These are phyloP conservation scores for Lactifluus piperatus DNA, from an alignment of 768 basidiomycete species.

Conservation along the genomic window DNA sequence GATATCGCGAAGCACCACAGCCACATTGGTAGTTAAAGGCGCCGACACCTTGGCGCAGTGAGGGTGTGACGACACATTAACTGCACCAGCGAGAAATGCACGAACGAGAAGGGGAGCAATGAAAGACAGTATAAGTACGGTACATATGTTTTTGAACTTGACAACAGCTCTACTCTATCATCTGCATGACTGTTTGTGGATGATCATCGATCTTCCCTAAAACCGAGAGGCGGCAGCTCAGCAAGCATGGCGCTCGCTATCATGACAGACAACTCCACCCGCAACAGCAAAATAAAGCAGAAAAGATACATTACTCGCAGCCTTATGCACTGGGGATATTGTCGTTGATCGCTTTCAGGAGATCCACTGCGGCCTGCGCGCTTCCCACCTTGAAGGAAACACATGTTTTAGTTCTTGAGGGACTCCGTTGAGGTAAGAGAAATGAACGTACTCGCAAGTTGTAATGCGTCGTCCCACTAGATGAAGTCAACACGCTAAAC, in stretches of 20 bases:
- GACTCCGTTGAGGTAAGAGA: background rate
- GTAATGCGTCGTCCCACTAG: slow-evolving; percentile 53
- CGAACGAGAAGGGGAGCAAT: background rate
- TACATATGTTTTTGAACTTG: background rate
- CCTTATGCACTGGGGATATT: slow-evolving; percentile 7
- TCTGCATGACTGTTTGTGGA: background rate
- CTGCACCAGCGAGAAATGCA: background rate
- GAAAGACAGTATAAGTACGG: slow-evolving; percentile 11
- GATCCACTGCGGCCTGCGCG: slow-evolving; percentile 15
- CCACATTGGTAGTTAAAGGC: background rate
- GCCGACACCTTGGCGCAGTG: background rate
- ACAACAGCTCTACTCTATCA: slow-evolving; percentile 6
- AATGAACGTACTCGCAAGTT: slow-evolving; percentile 56
- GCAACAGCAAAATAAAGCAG: slow-evolving; percentile 2
- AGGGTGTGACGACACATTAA: background rate
- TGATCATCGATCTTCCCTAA: background rate
- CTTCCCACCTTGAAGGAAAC: slow-evolving; percentile 13
- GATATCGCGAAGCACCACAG: background rate
- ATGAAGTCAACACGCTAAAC: slow-evolving; percentile 65
- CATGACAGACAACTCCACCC: background rate
- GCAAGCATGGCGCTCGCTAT: background rate
- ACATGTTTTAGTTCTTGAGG: background rate
- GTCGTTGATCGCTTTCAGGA: slow-evolving; percentile 13
- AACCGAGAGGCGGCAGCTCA: background rate
- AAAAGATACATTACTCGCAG: background rate